phyloP scores from a whole-genome alignment of 768 basidiomycete genomes.

The Dentipellis fragilis region DNA sequence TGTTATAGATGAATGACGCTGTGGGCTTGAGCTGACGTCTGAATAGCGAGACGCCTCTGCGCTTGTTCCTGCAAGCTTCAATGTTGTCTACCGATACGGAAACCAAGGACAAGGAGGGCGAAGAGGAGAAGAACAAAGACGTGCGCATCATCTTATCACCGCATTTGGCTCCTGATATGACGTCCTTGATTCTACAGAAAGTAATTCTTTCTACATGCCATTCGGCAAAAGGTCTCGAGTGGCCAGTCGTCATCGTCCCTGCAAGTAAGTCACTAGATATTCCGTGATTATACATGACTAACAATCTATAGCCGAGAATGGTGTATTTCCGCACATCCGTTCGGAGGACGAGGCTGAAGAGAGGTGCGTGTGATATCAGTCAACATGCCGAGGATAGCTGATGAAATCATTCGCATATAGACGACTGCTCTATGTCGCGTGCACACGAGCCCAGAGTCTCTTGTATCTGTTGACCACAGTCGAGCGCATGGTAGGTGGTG shows the following conservation, averaged over 20 bases:
- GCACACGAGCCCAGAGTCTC: constrained; percentile 72
- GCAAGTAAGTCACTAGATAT: constrained; percentile 33
- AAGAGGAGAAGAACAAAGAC: constrained; percentile 32
- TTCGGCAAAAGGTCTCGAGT: constrained; percentile 85
- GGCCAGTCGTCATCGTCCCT: constrained; percentile 82
- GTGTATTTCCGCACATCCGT: constrained; percentile 68
- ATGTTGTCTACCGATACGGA: constrained; percentile 78
- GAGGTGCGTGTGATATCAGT: constrained; percentile 33
- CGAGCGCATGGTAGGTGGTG: constrained; percentile 45
- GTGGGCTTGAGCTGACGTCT: not conserved
- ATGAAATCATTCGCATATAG: constrained; percentile 34
- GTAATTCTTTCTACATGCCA: constrained; percentile 83
- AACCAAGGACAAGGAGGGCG: constrained; percentile 40
- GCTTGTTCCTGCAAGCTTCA: constrained; percentile 67
- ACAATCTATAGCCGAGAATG: constrained; percentile 47
- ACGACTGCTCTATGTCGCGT: constrained; percentile 80
- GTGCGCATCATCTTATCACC: constrained; percentile 20
- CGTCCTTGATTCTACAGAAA: constrained; percentile 35
- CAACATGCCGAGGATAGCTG: not conserved
- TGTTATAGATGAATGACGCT: not conserved
- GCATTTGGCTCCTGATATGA: not conserved
- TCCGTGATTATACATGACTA: not conserved
- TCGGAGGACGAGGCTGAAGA: constrained; percentile 76
- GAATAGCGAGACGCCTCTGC: constrained; percentile 45
- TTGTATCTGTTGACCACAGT: constrained; percentile 46